Base-by-base conservation (phyloP, 768 basidiomycete species). In the Rhizopogon salebrosus region DNA sequence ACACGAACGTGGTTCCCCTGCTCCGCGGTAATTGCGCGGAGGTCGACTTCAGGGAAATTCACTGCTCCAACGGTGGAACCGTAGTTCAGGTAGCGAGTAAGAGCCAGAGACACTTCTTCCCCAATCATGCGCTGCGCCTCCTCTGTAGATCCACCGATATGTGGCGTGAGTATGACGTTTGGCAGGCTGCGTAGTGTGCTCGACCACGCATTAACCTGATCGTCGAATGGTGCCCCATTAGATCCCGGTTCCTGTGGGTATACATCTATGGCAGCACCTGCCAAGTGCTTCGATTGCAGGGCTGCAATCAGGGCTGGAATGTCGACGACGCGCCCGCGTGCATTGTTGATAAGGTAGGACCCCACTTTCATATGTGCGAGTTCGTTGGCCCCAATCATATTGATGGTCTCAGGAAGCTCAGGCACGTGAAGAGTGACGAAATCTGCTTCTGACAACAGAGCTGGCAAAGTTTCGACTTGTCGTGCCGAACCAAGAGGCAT, bases 1-100 rank as follows among this genome's bases (percentile, higher is more conserved):
- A 99, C 77, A 57, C 97, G 89, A 58, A 98, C 82, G 64, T 88
- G 79, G 57, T 79, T 79, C 46, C 80, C 80, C 64, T 94, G 87
- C 58, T 93, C 90, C 2, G 84, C 81, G 9, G 87, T 83, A 67
- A 98, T 95, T 49, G 92, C 85, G 54, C 95, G 89, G 37, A 99
- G 77, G 73, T 95, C 92, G 62, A 99, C 95, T 73, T 98, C 95
- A 45, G 97, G 95, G 84, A 99, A 98, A 76, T 98, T 98, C 77
- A 98, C 97, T 3, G 93, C 87, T 42, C 94, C 93, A 52, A 92
- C 55, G 3, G 92, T 90, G 23, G 93, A 86, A 48, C 97, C 97
- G 65, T 86, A 92, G 71, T 86, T 88, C 68, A 98, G 84, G 72
- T 98, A 99, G 51, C 94, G 87, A 22, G 80, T 76, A 39, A 99